These are phyloP conservation scores for Pichia sp. DNA, from an alignment of 1,139 yeast genomes.

Conservation along the genomic window DNA sequence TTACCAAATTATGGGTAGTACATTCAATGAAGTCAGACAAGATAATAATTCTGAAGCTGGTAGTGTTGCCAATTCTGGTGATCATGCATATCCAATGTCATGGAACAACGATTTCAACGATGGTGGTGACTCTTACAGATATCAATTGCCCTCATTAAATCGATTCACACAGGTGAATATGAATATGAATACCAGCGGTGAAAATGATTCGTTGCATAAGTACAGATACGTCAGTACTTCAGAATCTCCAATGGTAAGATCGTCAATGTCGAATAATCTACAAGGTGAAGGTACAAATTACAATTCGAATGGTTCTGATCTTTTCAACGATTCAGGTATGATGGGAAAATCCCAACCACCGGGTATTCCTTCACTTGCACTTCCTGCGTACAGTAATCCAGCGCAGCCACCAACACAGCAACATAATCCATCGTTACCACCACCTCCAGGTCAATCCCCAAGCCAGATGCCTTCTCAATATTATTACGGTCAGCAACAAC, in stretches of 20 bases:
- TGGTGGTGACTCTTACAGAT: neutral
- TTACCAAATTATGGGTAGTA: conserved; percentile 10
- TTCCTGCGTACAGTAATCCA: no score
- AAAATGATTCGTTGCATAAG: neutral
- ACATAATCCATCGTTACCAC: no score
- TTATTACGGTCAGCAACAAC: neutral
- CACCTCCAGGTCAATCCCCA: neutral
- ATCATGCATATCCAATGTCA: neutral
- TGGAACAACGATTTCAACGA: neutral
- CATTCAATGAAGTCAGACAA: neutral
- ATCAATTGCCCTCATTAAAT: conserved; percentile 1
- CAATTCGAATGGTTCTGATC: neutral
- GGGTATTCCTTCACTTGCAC: no score
- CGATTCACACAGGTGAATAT: neutral
- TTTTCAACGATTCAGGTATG: no score
- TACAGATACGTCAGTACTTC: conserved; percentile 1
- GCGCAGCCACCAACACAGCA: no score
- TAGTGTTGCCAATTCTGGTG: neutral
- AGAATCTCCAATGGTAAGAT: neutral
- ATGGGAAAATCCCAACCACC: no score
- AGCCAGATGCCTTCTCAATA: neutral
- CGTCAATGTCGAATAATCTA: neutral
- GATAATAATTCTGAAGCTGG: neutral
- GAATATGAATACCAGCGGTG: neutral
- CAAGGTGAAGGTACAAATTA: neutral